Conservation (phyloP, 345 rosid species). For the Psidium friedrichsthalianum region DNA sequence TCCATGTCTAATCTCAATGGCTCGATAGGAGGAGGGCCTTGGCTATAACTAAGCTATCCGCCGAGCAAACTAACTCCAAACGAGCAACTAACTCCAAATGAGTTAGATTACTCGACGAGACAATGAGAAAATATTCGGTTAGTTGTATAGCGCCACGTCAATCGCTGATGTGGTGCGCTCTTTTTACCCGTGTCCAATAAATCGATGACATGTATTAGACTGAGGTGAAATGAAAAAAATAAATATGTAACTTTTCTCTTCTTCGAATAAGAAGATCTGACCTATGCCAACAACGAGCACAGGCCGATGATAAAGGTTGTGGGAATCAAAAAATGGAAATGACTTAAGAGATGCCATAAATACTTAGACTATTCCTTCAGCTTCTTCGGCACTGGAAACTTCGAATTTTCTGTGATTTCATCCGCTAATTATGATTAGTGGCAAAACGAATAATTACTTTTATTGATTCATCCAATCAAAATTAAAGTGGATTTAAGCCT, state of each 20-base stretch:
- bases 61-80: too few relatives aligned
- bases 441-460: too few relatives aligned
- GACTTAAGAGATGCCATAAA: too few relatives aligned
- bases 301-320: too few relatives aligned
- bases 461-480: too few relatives aligned
- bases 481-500: not conserved
- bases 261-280: not conserved
- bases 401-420: too few relatives aligned
- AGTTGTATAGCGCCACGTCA: not conserved
- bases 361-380: too few relatives aligned
- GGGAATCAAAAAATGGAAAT: too few relatives aligned
- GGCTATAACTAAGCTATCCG: not conserved
- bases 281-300: not conserved
- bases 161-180: too few relatives aligned
- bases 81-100: too few relatives aligned
- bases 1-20: not conserved
- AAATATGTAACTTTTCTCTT: not conserved
- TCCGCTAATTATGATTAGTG: too few relatives aligned
- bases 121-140: not conserved
- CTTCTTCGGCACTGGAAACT: too few relatives aligned
- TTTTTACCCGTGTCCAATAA: not conserved
- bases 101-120: fast-evolving
- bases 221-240: not conserved
- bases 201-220: not conserved
- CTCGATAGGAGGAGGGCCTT: not conserved